Evolutionary conservation across 176 grass and related monocot species (phyloP).

Genomic region (Poa pratensis): DNA sequence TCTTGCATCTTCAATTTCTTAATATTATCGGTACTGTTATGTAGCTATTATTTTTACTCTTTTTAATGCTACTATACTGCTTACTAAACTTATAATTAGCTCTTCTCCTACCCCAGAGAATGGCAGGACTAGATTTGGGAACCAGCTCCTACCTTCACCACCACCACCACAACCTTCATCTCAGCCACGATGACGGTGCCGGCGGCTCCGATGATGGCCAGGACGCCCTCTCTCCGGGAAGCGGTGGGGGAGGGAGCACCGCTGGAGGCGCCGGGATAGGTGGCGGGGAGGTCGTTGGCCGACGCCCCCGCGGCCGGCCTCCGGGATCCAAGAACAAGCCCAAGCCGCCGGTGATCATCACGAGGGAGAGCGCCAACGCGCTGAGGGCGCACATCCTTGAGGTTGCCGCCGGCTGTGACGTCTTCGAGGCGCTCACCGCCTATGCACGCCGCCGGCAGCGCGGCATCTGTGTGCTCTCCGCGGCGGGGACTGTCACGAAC

Average conservation of each 20-base stretch:
- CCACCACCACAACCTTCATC: slow-evolving; percentile 48
- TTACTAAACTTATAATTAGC: slow-evolving; percentile 55
- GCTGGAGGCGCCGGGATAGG: slow-evolving; percentile 41
- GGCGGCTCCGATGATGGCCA: slow-evolving; percentile 37
- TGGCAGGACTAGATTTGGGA: slow-evolving; percentile 95
- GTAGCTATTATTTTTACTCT: slow-evolving; percentile 63
- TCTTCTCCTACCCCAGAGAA: slow-evolving; percentile 64
- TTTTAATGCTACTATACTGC: slow-evolving; percentile 58
- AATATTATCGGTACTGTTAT: slow-evolving; percentile 73
- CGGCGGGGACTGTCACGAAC: slow-evolving; percentile 79
- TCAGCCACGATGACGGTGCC: slow-evolving; percentile 40
- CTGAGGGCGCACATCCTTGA: slow-evolving; percentile 92
- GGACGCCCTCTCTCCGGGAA: slow-evolving; percentile 42
- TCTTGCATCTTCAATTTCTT: slow-evolving; percentile 67
- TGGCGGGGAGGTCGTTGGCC: slow-evolving; percentile 46
- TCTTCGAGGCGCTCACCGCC: slow-evolving; percentile 77
- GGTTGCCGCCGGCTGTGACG: slow-evolving; percentile 83
- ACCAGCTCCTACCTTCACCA: slow-evolving; percentile 80
- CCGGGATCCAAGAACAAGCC: slow-evolving; percentile 98
- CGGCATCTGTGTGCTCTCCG: slow-evolving; percentile 88
- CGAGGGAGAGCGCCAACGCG: slow-evolving; percentile 90
- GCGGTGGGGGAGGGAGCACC: not conserved
- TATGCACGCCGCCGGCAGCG: slow-evolving; percentile 92
- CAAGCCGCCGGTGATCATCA: slow-evolving; percentile 97
- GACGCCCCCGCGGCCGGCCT: slow-evolving; percentile 83